A percentile compares a stretch with the other conserved stretches of the same genome.
phyloP scores from a whole-genome alignment of 345 rosid genomes.

The Brassica nigra region DNA sequence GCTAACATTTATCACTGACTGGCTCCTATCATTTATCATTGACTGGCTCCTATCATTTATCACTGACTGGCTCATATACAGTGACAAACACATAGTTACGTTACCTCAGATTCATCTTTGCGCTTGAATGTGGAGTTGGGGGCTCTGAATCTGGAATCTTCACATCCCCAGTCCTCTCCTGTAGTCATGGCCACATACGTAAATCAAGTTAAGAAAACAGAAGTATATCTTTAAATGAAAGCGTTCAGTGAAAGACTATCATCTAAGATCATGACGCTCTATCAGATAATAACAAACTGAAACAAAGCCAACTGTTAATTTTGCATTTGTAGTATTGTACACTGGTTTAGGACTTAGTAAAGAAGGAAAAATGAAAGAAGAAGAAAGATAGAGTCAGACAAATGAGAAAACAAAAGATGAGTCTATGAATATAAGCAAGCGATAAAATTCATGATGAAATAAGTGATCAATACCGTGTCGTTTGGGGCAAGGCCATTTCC shows the following conservation, averaged over 20 bases:
- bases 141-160: constrained; percentile 95
- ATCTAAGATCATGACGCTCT: constrained; percentile 4
- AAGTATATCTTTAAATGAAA: not conserved
- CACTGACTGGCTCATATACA: constrained; percentile 10
- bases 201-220: constrained; percentile 18
- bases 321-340: not conserved
- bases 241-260: not conserved
- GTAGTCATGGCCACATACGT: constrained; percentile 39
- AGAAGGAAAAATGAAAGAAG: too few species aligned
- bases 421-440: not conserved
- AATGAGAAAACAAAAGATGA: not conserved
- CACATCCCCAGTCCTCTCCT: constrained; percentile 86
- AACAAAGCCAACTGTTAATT: not conserved
- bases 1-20: constrained; percentile 4
- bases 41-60: constrained; percentile 11
- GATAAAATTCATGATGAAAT: not conserved
- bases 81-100: constrained; percentile 18
- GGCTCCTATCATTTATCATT: not conserved
- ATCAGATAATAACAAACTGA: not conserved
- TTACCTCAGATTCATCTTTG: constrained; percentile 85
- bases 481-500: constrained; percentile 70
- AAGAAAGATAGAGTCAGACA: too few species aligned
- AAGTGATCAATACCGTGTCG: constrained; percentile 53
- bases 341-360: not conserved
- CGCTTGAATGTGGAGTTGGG: constrained; percentile 83